Conservation (phyloP, 768 basidiomycete genomes). For the Lactarius hengduanensis region DNA sequence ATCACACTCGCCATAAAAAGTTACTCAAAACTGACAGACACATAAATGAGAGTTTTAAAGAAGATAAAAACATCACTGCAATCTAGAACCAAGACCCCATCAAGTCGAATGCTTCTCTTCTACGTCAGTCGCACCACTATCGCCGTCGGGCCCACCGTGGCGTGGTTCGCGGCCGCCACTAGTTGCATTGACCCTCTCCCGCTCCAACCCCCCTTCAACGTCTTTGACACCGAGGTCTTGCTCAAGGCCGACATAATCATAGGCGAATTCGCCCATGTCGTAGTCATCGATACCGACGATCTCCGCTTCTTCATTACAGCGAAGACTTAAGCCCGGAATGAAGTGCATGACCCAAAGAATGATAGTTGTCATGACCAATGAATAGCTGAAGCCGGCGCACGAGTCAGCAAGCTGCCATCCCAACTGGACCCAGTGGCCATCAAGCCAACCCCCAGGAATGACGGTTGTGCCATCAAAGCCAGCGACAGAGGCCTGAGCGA, state of each 20-base stretch:
- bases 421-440: slow-evolving; percentile 41
- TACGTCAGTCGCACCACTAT: slow-evolving; percentile 9
- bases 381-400: slow-evolving; percentile 36
- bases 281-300: slow-evolving; percentile 66
- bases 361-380: slow-evolving; percentile 39
- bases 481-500: slow-evolving; percentile 42
- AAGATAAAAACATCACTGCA: background rate
- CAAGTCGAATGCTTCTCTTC: slow-evolving; percentile 10
- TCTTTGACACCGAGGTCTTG: slow-evolving; percentile 27
- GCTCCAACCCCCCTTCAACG: slow-evolving; percentile 25
- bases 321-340: slow-evolving; percentile 44
- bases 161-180: slow-evolving; percentile 26
- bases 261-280: slow-evolving; percentile 88
- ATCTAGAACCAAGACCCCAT: background rate
- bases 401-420: slow-evolving; percentile 45
- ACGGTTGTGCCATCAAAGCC: slow-evolving; percentile 45
- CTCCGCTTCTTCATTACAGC: slow-evolving; percentile 32
- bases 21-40: background rate
- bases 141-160: slow-evolving; percentile 13
- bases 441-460: slow-evolving; percentile 50
- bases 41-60: background rate
- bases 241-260: slow-evolving; percentile 78
- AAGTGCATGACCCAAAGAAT: slow-evolving; percentile 46
- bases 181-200: slow-evolving; percentile 25
- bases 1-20: background rate